Base-by-base conservation (phyloP, 441 rosid species). In the Adansonia gregorii region DNA sequence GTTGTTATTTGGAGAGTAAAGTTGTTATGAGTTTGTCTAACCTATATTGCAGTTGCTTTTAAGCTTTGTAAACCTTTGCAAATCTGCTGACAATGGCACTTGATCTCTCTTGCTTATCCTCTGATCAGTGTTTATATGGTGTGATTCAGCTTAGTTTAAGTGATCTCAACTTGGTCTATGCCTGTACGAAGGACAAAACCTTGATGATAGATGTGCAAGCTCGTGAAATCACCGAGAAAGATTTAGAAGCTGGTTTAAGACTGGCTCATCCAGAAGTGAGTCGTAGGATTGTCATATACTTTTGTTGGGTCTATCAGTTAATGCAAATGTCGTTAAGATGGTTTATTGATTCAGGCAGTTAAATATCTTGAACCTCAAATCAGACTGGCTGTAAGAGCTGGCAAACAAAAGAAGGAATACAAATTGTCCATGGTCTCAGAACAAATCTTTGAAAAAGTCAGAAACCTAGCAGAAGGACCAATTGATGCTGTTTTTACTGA, bases 161-260 rank as follows among this genome's bases (percentile, higher is more conserved):
- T 82, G 99, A 94, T 82, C 92, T 96, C 76, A 94, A 88, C 87
- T 87, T 96, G 85, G 88, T 94, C 65, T 96, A 94, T 83, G 99
- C 99, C 56, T 96, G 99, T 85, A 96, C 98, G 79, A 93, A 83
- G 85, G 98, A 92, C 68, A 94, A 93, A 78, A 93, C 98, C 74
- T 86, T 96, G 88, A 94, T 96, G 99, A 92, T 94, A 76, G 99
- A 96, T 84, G 99, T 93, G 54, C 97, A 94, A 86, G 88, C 98
- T 78, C 87, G 89, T 73, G 97, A 89, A 83, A 94, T 96, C 82
- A 79, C 96, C 27, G 96, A 96, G 85, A 93, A 88, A 83, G 98
- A 96, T 88, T 80, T 96, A 22, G 89, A 93, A 86, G 93, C 96
- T 71, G 98, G 92, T 19, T 83, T 96, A 82, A 91, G 98, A 84